These are phyloP conservation scores for Chlamydomonas eustigma DNA, from an alignment of 139 green algal species.

Conservation along the genomic window DNA sequence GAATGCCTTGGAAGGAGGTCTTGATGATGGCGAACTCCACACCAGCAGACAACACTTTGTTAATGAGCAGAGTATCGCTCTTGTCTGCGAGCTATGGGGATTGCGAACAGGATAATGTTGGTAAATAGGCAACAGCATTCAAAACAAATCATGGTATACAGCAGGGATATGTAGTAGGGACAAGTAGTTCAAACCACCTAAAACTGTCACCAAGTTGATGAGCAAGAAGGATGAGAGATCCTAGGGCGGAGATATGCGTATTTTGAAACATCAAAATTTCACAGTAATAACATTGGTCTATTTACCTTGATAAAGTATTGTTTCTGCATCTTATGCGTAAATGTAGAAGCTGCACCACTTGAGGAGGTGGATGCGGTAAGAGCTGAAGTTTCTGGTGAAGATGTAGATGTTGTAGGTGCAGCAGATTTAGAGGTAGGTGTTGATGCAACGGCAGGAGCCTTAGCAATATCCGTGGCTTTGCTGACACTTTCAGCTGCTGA, in stretches of 20 bases:
- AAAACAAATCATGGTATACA: too few relatives aligned
- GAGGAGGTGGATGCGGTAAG: background rate
- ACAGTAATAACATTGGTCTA: too few relatives aligned
- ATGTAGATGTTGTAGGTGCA: background rate
- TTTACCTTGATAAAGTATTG: conserved; percentile 2
- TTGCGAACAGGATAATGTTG: too few relatives aligned
- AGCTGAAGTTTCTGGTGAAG: background rate
- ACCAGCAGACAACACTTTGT: conserved; percentile 27
- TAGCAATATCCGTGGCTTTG: background rate
- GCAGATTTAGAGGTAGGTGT: background rate
- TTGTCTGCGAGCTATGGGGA: conserved; percentile 43
- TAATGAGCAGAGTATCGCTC: conserved; percentile 36
- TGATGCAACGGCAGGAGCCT: background rate
- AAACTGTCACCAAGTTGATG: too few relatives aligned
- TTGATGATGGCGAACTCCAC: conserved; percentile 39
- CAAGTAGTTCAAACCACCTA: too few relatives aligned
- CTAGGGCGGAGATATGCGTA: too few relatives aligned
- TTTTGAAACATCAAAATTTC: too few relatives aligned
- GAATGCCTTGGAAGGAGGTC: conserved; percentile 20
- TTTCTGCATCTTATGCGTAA: background rate
- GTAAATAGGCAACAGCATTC: too few relatives aligned
- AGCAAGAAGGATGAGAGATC: too few relatives aligned
- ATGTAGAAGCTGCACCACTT: background rate
- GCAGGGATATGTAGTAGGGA: too few relatives aligned
- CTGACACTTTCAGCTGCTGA: background rate